Base-by-base conservation (phyloP, 2,329 filamentous ascomycete genomes). In the Alternaria infectoria region DNA sequence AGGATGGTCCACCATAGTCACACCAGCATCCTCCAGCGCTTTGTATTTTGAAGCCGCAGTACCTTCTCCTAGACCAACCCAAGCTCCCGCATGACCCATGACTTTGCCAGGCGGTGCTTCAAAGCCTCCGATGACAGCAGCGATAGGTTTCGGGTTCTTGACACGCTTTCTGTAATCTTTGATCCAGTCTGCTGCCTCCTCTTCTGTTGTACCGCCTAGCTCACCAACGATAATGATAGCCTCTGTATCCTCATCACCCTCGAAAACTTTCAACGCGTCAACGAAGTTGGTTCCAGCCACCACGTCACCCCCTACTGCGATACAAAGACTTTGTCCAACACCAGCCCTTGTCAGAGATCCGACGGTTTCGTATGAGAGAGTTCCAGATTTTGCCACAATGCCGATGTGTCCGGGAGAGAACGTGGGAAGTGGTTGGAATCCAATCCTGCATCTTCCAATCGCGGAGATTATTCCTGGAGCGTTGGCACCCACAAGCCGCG, bases 41-140 rank as follows among this genome's bases (percentile, higher is more conserved):
- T 84, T 85, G 63, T 90, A 87, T 79, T 95, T 95, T n/a, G 85
- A 83, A 43, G 83, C 80, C 0, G 89, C 87, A 63, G 84, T 84
- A 4, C 88, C 86, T 74, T 94, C 91, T 19, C 89, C 90, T 7
- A 88, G 85, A 2, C 88, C 85, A 57, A 85, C 83, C 83, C 91
- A 92, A 13, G 92, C 92, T 46, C 92, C 92, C 10, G 91, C 90
- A 76, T 95, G 92, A 10, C 92, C 92, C 91, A 94, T 93, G 46
- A 93, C 86, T 21, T 86, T 85, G 13, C 89, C 89, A 15, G 83
- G 81, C 6, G 86, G 85, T n/a, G 89, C 89, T 65, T 87, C 81
- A 51, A 89, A 81, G 5, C 92, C 91, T 28, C 87, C 91, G 26
- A 94, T 84, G 6, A 93, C 82, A 50, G 89, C 91, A 73, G 90